Evolutionary conservation across 2,329 filamentous ascomycete genomes (phyloP), one percentile per base, ranked within the genome.

Genomic region (Ophiostoma sp.): DNA sequence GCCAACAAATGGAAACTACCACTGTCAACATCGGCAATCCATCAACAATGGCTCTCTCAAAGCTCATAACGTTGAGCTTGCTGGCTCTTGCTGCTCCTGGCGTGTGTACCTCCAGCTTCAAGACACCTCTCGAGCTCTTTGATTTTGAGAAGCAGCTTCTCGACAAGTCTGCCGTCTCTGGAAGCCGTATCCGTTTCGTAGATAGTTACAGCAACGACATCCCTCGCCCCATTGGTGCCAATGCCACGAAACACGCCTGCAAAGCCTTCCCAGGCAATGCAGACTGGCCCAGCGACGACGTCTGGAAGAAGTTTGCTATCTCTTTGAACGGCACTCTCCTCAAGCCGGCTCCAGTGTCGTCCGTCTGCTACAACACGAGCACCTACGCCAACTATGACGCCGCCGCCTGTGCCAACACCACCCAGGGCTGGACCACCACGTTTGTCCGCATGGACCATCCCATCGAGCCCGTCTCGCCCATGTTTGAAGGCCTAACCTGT

Each of bases 401-500:
- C 19, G 39, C 39, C 28, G 50, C 52, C 33, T 73, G 72, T 57
- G 33, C 45, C 19, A 42, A 69, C 36, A 57, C 70, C 57, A 42
- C 55, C 28, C 17, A 33, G 25, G 55, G 45, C n/a, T 73, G 72
- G 72, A 50, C 52, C 5, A 63, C 50, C 7, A 39, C 69, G 28
- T 69, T 74, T 55, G 48, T 57, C 5, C 69, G 72, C 28, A 73
- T 73, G 72, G 69, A 76, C 12, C 80, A 84, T 61, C 82, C 82
- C 2, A 80, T 81, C 12, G 83, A 82, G 3, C 77, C 81, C 39
- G 83, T 82, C 79, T 83, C 78, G 69, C 81, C 82, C 5, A 63
- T 84, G 3, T 83, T 79, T 73, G 77, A 82, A 72, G 82, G 82
- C 1, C 77, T 79, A 7, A 83, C 82, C 11, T 84, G 82, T 69